Conservation (phyloP, 352 stramenopile genomes). For the Pythium periplocum region DNA sequence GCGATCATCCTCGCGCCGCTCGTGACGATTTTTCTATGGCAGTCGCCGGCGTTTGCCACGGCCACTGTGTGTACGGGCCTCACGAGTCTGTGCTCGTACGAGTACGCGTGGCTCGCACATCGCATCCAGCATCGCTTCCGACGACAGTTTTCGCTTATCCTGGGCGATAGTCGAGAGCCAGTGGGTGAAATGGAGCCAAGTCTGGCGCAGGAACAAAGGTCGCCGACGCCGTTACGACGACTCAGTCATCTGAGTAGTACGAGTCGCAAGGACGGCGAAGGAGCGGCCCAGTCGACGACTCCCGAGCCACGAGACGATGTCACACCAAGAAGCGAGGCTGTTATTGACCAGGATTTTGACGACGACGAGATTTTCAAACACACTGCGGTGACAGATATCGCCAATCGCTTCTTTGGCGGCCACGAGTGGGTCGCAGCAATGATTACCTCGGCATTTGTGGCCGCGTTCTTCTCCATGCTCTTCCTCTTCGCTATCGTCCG, state of each 20-base stretch:
- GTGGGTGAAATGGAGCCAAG: no score
- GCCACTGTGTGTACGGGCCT: slow-evolving; percentile 63
- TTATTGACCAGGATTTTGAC: slow-evolving; percentile 7
- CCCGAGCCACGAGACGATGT: no score
- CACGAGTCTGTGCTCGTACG: slow-evolving; percentile 59
- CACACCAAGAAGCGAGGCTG: no score
- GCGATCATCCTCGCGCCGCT: slow-evolving; percentile 47
- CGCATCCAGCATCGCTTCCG: slow-evolving; percentile 46
- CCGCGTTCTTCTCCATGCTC: slow-evolving; percentile 9
- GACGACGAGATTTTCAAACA: neutral
- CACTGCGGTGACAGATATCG: slow-evolving; percentile 13
- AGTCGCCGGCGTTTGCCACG: slow-evolving; percentile 62
- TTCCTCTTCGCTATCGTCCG: slow-evolving; percentile 11
- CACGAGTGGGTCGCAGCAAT: slow-evolving; percentile 18
- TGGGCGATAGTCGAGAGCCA: no score
- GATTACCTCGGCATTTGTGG: slow-evolving; percentile 5
- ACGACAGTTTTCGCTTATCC: no score
- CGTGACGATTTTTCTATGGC: slow-evolving; percentile 68
- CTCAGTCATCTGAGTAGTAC: no score
- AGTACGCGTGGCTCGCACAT: slow-evolving; percentile 70
- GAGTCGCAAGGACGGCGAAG: slow-evolving; percentile 1
- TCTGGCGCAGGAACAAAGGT: no score
- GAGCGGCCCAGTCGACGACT: slow-evolving; percentile 3
- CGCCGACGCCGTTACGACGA: no score
- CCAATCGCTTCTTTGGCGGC: slow-evolving; percentile 13